phyloP scores from a whole-genome alignment of 164 flowering plant genomes.

The Liriodendron chinense region DNA sequence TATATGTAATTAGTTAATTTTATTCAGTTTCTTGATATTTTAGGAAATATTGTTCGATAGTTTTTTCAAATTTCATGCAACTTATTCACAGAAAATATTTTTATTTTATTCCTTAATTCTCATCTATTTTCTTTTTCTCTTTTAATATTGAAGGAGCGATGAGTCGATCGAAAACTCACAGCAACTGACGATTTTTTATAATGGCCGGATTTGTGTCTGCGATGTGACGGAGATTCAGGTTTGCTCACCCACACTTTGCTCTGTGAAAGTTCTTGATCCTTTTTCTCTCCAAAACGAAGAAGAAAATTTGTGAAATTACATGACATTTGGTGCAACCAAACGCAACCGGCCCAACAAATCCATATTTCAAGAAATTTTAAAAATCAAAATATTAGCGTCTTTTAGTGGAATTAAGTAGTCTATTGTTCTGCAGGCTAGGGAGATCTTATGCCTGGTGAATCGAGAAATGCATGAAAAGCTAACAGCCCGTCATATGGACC shows the following conservation, averaged over 20 bases:
- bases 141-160: not conserved
- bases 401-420: no score
- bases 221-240: conserved; percentile 57
- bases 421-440: conserved; percentile 38
- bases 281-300: no score
- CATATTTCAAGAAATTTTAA: no score
- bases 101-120: not conserved
- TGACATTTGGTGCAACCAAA: not conserved
- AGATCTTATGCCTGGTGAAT: conserved; percentile 37
- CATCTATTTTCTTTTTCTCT: not conserved
- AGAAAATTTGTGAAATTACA: not conserved
- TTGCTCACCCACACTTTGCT: not conserved
- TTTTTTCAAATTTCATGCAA: no score
- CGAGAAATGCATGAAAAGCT: conserved; percentile 22
- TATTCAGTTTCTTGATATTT: no score
- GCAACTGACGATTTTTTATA: conserved; percentile 49
- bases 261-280: no score
- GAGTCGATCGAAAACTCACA: conserved; percentile 9
- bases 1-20: no score
- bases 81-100: no score
- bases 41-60: no score
- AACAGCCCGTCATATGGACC: not conserved
- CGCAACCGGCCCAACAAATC: not conserved
- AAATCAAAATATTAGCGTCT: no score
- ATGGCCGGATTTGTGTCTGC: conserved; percentile 39